phyloP scores from a whole-genome alignment of 2,329 filamentous ascomycete species.

The Ambrosiella beaveri region DNA sequence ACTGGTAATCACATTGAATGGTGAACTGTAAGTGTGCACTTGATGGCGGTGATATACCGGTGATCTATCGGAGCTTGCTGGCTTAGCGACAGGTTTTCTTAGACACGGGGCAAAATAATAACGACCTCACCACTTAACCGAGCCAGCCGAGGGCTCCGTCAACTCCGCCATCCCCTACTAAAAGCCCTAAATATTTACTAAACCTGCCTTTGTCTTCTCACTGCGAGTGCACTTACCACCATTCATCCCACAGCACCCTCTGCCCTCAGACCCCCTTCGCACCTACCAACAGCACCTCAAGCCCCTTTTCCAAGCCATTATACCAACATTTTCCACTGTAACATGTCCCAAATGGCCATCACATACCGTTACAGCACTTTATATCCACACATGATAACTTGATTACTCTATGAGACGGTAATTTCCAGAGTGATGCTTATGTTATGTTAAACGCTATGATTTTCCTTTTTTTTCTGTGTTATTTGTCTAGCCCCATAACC shows the following conservation, averaged over 20 bases:
- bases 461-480: not conserved
- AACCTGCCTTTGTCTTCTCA: too few relatives aligned
- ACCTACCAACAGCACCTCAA: not conserved
- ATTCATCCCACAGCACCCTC: not conserved
- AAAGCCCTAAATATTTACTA: too few relatives aligned
- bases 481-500: too few relatives aligned
- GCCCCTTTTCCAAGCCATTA: not conserved
- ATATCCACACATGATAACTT: not conserved
- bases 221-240: too few relatives aligned
- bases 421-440: not conserved
- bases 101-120: too few relatives aligned
- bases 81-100: too few relatives aligned
- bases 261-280: not conserved
- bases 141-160: too few relatives aligned
- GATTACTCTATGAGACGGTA: not conserved
- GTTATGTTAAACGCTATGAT: not conserved
- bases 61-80: not conserved
- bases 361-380: not conserved
- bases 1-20: not conserved
- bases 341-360: not conserved
- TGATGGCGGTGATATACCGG: not conserved
- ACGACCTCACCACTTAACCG: too few relatives aligned
- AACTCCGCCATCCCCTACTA: too few relatives aligned
- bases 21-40: not conserved
- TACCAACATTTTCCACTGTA: not conserved